Evolutionary conservation across 2,329 filamentous ascomycete genomes (phyloP).

Genomic region (Dothidotthia symphoricarpi): DNA sequence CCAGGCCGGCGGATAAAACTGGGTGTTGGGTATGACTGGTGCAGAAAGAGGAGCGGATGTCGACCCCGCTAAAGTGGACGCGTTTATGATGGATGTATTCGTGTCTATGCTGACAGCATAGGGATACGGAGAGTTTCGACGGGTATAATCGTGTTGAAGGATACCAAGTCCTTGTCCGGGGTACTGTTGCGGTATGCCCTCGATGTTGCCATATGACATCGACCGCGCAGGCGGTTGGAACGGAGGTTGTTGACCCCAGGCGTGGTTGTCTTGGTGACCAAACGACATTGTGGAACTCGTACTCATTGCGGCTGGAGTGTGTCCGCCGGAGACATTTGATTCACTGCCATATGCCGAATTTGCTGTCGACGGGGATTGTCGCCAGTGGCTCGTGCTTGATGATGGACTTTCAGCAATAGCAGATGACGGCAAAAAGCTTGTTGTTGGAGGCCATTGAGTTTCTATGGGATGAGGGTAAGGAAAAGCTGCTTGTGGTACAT

Average conservation of each 20-base stretch:
- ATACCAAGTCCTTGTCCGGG: conserved; percentile 31
- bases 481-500: conserved; percentile 33
- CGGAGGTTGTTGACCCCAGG: conserved; percentile 27
- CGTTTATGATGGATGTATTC: conserved; percentile 22
- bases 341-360: conserved; percentile 39
- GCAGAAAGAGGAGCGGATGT: conserved; percentile 36
- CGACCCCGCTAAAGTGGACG: conserved; percentile 26
- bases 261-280: conserved; percentile 31
- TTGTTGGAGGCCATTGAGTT: conserved; percentile 37
- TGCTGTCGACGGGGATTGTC: conserved; percentile 35
- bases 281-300: conserved; percentile 40
- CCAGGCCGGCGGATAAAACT: conserved; percentile 34
- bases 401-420: conserved; percentile 36
- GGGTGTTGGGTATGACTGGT: conserved; percentile 33
- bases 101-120: conserved; percentile 38
- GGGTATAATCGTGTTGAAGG: conserved; percentile 32
- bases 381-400: conserved; percentile 36
- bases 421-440: conserved; percentile 36
- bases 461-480: conserved; percentile 39
- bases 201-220: conserved; percentile 44
- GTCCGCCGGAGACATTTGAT: conserved; percentile 36
- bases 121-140: conserved; percentile 36
- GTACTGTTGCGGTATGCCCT: conserved; percentile 37
- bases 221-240: conserved; percentile 37
- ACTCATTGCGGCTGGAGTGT: conserved; percentile 38